phyloP scores from a whole-genome alignment of 129 eudicot genomes.

The Chrysanthemum lavandulifolium region DNA sequence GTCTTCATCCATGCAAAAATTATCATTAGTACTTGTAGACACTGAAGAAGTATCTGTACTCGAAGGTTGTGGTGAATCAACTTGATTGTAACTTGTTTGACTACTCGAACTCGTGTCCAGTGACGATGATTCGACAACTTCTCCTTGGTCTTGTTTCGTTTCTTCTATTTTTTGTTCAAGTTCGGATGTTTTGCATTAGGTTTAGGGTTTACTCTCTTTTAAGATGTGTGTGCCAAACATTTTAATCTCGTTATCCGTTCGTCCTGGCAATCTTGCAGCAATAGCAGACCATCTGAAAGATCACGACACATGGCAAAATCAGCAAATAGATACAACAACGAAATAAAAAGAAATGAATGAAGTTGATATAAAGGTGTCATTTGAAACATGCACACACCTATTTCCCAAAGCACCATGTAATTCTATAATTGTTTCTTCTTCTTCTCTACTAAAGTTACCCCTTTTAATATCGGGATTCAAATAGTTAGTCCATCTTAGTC shows the following conservation, averaged over 20 bases:
- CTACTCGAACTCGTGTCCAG: constrained; percentile 16
- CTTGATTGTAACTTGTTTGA: constrained; percentile 28
- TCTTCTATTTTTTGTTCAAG: background rate
- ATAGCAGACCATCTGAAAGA: constrained; percentile 72
- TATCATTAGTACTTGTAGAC: constrained; percentile 25
- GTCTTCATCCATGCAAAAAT: constrained; percentile 22
- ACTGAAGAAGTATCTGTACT: constrained; percentile 31
- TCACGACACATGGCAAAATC: background rate
- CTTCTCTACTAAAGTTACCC: constrained; percentile 56
- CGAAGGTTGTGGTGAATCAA: constrained; percentile 38
- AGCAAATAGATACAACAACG: background rate
- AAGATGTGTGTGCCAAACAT: constrained; percentile 76
- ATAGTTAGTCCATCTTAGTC: constrained; percentile 70
- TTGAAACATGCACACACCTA: constrained; percentile 33
- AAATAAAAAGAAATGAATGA: background rate
- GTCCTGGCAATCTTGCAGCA: constrained; percentile 70
- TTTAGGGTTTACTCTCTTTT: constrained; percentile 40
- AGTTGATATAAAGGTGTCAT: background rate
- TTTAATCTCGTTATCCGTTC: constrained; percentile 82
- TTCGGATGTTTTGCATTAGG: background rate
- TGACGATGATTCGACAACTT: constrained; percentile 8
- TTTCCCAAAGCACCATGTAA: constrained; percentile 54
- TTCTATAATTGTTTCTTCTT: constrained; percentile 55
- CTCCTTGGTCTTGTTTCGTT: constrained; percentile 9
- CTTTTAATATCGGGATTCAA: constrained; percentile 57